Conservation (phyloP, 2,329 filamentous ascomycete genomes). For the Hirsutella thompsonii region DNA sequence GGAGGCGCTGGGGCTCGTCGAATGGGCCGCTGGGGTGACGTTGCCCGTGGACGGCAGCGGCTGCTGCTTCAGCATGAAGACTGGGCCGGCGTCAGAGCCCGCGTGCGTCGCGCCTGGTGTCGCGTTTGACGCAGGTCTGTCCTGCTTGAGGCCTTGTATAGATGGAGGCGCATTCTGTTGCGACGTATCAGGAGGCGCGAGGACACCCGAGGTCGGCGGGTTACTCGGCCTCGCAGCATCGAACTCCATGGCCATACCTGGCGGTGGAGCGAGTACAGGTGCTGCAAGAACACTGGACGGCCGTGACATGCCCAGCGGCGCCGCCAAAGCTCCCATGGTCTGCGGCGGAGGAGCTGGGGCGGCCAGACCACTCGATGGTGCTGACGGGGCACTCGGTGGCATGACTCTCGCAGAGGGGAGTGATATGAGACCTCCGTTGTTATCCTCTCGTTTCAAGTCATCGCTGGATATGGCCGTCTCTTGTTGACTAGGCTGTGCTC, state of each 20-base stretch:
- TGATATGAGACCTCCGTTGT: slow-evolving; percentile 4
- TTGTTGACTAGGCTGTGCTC: background rate
- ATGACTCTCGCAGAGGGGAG: slow-evolving; percentile 10
- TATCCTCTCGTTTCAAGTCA: slow-evolving; percentile 3
- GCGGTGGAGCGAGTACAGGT: slow-evolving; percentile 23
- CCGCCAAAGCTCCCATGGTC: slow-evolving; percentile 5
- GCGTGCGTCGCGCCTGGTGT: background rate
- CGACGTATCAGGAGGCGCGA: slow-evolving; percentile 30
- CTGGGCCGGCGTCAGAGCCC: background rate
- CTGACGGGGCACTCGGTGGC: slow-evolving; percentile 8
- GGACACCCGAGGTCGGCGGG: slow-evolving; percentile 27
- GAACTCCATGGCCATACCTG: slow-evolving; percentile 15
- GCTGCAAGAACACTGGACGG: slow-evolving; percentile 22
- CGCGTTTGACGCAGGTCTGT: background rate
- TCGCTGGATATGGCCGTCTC: no score
- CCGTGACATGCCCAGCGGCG: slow-evolving; percentile 12
- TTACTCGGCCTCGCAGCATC: slow-evolving; percentile 12
- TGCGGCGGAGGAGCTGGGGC: slow-evolving; percentile 7
- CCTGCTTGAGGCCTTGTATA: background rate
- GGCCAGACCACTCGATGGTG: slow-evolving; percentile 7
- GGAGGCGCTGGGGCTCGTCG: slow-evolving; percentile 4
- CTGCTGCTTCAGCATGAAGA: background rate
- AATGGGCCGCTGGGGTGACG: slow-evolving; percentile 2
- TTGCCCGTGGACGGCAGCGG: slow-evolving; percentile 1
- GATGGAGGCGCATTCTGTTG: slow-evolving; percentile 10